Evolutionary conservation across 768 basidiomycete species (phyloP).

Genomic region (Amanita fuliginea): DNA sequence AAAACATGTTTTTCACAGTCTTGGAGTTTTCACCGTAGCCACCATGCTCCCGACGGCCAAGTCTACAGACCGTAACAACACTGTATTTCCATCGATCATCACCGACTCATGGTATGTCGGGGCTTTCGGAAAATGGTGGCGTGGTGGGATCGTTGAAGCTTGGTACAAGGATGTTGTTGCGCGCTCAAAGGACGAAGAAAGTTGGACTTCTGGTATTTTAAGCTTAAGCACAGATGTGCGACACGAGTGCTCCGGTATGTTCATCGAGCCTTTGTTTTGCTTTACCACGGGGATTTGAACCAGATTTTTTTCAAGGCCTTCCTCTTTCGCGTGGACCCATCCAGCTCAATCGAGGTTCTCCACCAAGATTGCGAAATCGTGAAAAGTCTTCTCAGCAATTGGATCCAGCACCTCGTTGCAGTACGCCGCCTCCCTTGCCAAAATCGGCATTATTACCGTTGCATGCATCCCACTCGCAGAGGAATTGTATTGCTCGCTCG

Average conservation of each 20-base stretch:
- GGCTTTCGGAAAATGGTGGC: conserved; percentile 87
- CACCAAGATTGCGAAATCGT: conserved; percentile 47
- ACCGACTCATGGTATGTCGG: conserved; percentile 86
- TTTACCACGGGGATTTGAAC: conserved; percentile 4
- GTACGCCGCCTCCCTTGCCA: conserved; percentile 73
- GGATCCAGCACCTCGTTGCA: conserved; percentile 32
- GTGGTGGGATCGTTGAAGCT: conserved; percentile 70
- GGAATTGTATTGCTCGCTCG: neutral
- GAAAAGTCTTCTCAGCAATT: conserved; percentile 40
- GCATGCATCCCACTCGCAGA: conserved; percentile 44
- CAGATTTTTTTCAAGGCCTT: conserved; percentile 24
- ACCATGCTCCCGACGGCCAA: conserved; percentile 51
- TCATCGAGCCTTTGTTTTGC: conserved; percentile 5
- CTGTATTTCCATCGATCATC: conserved; percentile 36
- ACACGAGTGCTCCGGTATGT: conserved; percentile 56
- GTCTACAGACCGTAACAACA: conserved; percentile 24
- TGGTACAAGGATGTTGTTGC: conserved; percentile 66
- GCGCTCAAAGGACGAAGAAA: conserved; percentile 56
- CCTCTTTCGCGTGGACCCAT: conserved; percentile 37
- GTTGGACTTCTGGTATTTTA: conserved; percentile 69
- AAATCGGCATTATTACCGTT: conserved; percentile 74
- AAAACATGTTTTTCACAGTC: conserved; percentile 75
- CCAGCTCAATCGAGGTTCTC: conserved; percentile 27
- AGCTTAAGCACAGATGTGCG: conserved; percentile 63
- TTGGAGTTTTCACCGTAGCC: conserved; percentile 82